Percentiles rank a stretch among this genome's conserved stretches.
These are phyloP conservation scores for Sequoiadendron giganteum DNA, from an alignment of 75 land plant species.

Conservation along the genomic window DNA sequence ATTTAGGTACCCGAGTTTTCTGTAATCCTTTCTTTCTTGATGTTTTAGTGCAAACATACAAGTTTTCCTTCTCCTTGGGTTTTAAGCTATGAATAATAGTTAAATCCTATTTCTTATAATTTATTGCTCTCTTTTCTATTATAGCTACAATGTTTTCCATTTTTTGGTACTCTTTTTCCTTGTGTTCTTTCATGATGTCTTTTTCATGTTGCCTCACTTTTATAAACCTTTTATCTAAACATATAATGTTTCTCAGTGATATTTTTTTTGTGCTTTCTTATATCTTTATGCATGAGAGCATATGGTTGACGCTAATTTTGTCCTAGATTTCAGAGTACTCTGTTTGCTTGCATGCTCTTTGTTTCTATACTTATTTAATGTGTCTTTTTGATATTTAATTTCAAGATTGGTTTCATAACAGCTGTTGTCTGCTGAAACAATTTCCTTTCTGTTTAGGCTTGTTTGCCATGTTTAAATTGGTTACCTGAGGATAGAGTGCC, in stretches of 20 bases:
- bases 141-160: not conserved
- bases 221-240: not conserved
- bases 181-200: too few relatives aligned
- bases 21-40: not conserved
- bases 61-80: not conserved
- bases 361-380: not conserved
- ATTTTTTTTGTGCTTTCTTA: not conserved
- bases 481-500: not conserved
- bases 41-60: too few relatives aligned
- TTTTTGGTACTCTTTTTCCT: too few relatives aligned
- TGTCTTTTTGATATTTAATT: not conserved
- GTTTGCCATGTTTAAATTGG: not conserved
- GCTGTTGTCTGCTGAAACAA: not conserved
- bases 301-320: not conserved
- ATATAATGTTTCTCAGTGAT: not conserved
- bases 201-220: not conserved
- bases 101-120: too few relatives aligned
- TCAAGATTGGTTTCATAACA: not conserved
- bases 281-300: not conserved
- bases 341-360: not conserved
- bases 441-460: not conserved
- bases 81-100: too few relatives aligned
- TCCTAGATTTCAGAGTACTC: not conserved
- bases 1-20: not conserved
- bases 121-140: not conserved